Evolutionary conservation across 2,329 filamentous ascomycete genomes (phyloP).

Genomic region (Orbilia brochopaga): DNA sequence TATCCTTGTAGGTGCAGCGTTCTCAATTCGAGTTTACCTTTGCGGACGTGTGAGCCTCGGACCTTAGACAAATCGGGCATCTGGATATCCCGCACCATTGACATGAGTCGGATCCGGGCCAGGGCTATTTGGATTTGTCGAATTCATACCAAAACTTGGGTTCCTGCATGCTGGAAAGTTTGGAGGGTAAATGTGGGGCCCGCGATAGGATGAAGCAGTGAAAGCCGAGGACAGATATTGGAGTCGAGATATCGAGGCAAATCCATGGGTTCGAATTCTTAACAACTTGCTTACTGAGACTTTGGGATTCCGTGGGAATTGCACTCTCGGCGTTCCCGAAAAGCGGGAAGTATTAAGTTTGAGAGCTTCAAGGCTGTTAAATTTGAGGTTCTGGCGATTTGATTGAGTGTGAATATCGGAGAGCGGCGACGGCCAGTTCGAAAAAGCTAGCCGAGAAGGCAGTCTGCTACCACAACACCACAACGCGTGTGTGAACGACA

Average conservation of each 20-base stretch:
- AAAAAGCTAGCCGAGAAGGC: too few relatives aligned
- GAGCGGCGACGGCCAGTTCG: too few relatives aligned
- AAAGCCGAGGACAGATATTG: slow-evolving; percentile 3
- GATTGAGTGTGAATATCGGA: too few relatives aligned
- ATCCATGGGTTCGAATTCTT: background rate
- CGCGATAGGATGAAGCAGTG: background rate
- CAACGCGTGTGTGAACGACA: too few relatives aligned
- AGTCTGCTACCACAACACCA: too few relatives aligned
- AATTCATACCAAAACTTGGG: background rate
- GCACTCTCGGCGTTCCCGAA: too few relatives aligned
- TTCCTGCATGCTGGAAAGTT: background rate
- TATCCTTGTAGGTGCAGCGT: background rate
- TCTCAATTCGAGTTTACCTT: background rate
- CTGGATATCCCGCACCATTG: background rate
- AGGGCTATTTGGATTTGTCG: background rate
- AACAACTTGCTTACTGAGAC: background rate
- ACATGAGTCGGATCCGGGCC: background rate
- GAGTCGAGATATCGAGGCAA: background rate
- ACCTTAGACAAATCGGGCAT: background rate
- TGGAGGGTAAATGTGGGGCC: background rate
- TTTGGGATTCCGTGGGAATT: background rate
- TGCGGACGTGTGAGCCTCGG: slow-evolving; percentile 1
- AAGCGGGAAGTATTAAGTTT: too few relatives aligned
- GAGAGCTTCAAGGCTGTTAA: too few relatives aligned
- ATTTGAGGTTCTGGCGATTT: too few relatives aligned